Conservation (phyloP, 495 filamentous ascomycete genomes). For the Xylaria bambusicola region DNA sequence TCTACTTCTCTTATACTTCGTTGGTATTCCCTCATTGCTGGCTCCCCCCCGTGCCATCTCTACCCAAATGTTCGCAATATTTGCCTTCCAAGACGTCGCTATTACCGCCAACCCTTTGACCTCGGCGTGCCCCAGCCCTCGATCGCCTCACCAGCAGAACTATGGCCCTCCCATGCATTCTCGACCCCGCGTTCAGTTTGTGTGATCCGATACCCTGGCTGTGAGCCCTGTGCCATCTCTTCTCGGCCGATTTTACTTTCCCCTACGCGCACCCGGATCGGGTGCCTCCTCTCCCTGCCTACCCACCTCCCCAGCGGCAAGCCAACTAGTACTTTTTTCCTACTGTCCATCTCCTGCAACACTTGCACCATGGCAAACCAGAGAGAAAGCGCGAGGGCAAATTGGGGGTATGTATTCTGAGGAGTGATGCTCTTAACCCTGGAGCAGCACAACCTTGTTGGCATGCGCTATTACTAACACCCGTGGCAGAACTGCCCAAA, state of each 20-base stretch:
- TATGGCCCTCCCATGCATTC: slow-evolving; percentile 36
- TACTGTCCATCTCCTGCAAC: not conserved
- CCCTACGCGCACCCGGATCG: slow-evolving; percentile 26
- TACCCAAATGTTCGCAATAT: slow-evolving; percentile 36
- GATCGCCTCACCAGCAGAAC: slow-evolving; percentile 24
- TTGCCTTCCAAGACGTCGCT: slow-evolving; percentile 25
- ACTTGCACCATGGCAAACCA: slow-evolving; percentile 27
- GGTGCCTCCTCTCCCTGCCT: slow-evolving; percentile 16
- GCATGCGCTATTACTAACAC: slow-evolving; percentile 1
- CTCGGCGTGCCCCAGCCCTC: slow-evolving; percentile 22
- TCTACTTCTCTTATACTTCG: not conserved
- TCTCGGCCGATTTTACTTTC: slow-evolving; percentile 14
- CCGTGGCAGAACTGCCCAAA: slow-evolving; percentile 32
- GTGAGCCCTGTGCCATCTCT: slow-evolving; percentile 32
- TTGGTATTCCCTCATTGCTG: not conserved
- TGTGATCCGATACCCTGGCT: slow-evolving; percentile 35
- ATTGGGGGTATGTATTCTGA: slow-evolving; percentile 36
- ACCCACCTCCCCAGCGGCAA: slow-evolving; percentile 12
- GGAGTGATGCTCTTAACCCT: too few species aligned
- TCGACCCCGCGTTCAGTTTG: slow-evolving; percentile 29
- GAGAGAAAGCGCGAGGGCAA: slow-evolving; percentile 27
- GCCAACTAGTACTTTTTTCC: slow-evolving; percentile 7
- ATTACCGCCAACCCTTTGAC: slow-evolving; percentile 21
- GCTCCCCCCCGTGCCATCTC: slow-evolving; percentile 20
- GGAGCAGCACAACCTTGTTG: not conserved